Evolutionary conservation across 345 rosid species (phyloP).

Genomic region (Eucalyptus marginata): DNA sequence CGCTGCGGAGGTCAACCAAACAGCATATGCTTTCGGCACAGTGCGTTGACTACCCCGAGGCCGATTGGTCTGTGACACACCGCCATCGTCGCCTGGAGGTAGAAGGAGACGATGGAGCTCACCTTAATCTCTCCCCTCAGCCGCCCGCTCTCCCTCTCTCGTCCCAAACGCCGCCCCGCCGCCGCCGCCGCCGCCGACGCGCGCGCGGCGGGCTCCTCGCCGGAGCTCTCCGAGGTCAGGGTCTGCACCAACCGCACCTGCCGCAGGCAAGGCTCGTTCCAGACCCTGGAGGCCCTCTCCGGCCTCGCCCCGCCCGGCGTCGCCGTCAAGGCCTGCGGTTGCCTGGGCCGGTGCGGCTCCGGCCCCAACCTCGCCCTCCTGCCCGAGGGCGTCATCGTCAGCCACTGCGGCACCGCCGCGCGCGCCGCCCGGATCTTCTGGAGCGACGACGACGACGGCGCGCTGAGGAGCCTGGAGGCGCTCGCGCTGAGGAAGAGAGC

Average conservation of each 20-base stretch:
- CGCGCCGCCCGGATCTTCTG: constrained; percentile 52
- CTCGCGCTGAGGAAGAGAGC: constrained; percentile 63
- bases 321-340: constrained; percentile 49
- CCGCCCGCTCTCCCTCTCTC: not conserved
- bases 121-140: not conserved
- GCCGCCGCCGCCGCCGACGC: not conserved
- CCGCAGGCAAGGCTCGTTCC: constrained; percentile 68
- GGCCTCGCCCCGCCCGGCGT: constrained; percentile 56
- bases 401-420: constrained; percentile 67
- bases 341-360: constrained; percentile 80
- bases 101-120: not conserved
- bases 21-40: not conserved
- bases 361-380: constrained; percentile 78
- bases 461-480: constrained; percentile 30
- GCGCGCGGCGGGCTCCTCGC: not conserved
- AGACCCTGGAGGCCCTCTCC: constrained; percentile 45
- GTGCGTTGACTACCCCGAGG: not conserved
- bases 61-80: not conserved
- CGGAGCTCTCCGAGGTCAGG: constrained; percentile 24
- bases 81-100: not conserved
- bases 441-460: constrained; percentile 6
- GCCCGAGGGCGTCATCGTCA: constrained; percentile 46
- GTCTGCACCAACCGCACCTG: constrained; percentile 86
- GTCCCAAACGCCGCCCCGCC: not conserved
- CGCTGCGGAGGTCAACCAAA: not conserved